Conservation (phyloP, 2,329 filamentous ascomycete genomes). For the Periconia macrospinosa region DNA sequence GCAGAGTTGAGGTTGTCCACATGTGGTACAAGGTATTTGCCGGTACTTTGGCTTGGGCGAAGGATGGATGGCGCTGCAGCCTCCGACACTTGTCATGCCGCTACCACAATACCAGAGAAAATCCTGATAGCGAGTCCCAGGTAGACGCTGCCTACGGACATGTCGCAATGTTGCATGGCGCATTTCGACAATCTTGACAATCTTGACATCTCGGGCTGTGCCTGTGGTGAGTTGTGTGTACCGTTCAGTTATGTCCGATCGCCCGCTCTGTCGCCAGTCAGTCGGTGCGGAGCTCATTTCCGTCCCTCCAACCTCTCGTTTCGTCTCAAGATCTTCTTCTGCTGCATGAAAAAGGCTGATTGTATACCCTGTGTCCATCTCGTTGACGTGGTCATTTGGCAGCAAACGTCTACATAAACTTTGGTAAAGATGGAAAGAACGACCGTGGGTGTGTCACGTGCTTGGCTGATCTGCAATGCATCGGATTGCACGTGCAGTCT, state of each 20-base stretch:
- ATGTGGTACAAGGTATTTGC: neutral
- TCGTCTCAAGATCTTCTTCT: too few species aligned
- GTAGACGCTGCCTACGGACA: neutral
- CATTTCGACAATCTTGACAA: neutral
- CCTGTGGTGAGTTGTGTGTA: neutral
- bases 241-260: neutral
- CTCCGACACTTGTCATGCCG: too few species aligned
- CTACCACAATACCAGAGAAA: too few species aligned
- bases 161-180: neutral
- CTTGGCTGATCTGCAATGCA: neutral
- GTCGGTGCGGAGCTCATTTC: too few species aligned
- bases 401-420: too few species aligned
- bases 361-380: too few species aligned
- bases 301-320: too few species aligned
- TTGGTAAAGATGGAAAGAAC: neutral
- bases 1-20: neutral
- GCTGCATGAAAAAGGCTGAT: too few species aligned
- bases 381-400: too few species aligned
- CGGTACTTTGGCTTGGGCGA: neutral
- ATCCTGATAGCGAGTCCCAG: neutral
- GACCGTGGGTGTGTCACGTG: neutral
- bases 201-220: neutral
- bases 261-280: too few species aligned
- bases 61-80: neutral
- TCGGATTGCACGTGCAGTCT: neutral